These are phyloP conservation scores for Arthrobotrys iridis DNA, from an alignment of 2,329 filamentous ascomycete genomes.

Conservation along the genomic window DNA sequence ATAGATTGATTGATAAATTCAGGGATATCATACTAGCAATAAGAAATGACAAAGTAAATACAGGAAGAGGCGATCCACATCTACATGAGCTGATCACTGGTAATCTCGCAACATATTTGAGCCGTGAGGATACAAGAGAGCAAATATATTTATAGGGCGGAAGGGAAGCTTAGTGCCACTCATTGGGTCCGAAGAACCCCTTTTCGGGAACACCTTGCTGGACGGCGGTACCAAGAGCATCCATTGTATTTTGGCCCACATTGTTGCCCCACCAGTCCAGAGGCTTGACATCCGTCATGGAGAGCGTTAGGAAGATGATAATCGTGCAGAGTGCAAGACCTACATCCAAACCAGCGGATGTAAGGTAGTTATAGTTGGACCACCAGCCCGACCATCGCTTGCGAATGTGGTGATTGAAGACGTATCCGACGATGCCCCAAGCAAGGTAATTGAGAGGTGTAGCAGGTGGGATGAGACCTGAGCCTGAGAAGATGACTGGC, in stretches of 20 bases:
- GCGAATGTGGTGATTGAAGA: conserved; percentile 76
- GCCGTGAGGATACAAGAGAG: not conserved
- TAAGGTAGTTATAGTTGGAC: conserved; percentile 80
- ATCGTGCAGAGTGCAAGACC: conserved; percentile 74
- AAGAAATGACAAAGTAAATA: conserved; percentile 27
- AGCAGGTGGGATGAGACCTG: conserved; percentile 73
- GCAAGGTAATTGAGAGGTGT: conserved; percentile 76
- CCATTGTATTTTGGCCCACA: conserved; percentile 65
- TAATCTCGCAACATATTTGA: not conserved
- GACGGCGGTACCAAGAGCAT: conserved; percentile 64
- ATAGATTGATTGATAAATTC: not conserved
- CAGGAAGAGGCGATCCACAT: conserved; percentile 24
- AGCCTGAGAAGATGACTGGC: conserved; percentile 75
- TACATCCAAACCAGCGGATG: conserved; percentile 75
- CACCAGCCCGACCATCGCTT: conserved; percentile 76
- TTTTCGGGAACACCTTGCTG: conserved; percentile 63
- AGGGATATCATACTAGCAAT: conserved; percentile 24
- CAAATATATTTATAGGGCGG: not conserved
- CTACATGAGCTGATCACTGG: not conserved
- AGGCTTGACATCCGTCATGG: conserved; percentile 68
- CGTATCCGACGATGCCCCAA: conserved; percentile 74
- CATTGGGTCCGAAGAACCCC: conserved; percentile 67
- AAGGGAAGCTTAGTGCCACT: conserved; percentile 62
- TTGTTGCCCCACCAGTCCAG: conserved; percentile 73
- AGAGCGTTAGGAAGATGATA: conserved; percentile 75